These are phyloP conservation scores for Oryza brachyantha DNA, from an alignment of 176 grass and related monocot genomes.

Conservation along the genomic window DNA sequence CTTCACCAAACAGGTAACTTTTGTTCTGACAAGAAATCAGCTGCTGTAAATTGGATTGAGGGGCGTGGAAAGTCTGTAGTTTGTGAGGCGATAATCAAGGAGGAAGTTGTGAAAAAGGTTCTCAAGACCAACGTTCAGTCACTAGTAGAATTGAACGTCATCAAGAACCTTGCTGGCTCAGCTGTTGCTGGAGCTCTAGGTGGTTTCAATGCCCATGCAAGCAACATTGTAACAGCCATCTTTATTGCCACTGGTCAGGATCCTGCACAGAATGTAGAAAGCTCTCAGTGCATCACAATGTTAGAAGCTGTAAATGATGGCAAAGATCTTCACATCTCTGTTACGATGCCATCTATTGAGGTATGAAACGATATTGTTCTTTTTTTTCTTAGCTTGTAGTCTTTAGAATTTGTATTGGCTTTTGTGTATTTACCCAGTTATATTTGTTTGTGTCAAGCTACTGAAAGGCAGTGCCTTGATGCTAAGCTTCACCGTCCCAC, in stretches of 20 bases:
- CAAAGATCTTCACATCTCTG: slow-evolving; percentile 88
- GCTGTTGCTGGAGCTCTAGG: slow-evolving; percentile 92
- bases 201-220: slow-evolving; percentile 95
- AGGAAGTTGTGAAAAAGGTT: slow-evolving; percentile 83
- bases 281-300: slow-evolving; percentile 96
- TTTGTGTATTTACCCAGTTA: not conserved
- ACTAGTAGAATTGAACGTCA: slow-evolving; percentile 81
- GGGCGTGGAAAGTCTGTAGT: slow-evolving; percentile 90
- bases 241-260: slow-evolving; percentile 98
- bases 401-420: slow-evolving; percentile 13
- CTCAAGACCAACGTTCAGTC: slow-evolving; percentile 84
- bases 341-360: slow-evolving; percentile 98
- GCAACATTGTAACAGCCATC: slow-evolving; percentile 86
- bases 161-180: slow-evolving; percentile 95
- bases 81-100: slow-evolving; percentile 90
- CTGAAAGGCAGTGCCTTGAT: not conserved
- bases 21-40: slow-evolving; percentile 94
- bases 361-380: slow-evolving; percentile 35
- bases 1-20: slow-evolving; percentile 65
- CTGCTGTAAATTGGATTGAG: slow-evolving; percentile 96
- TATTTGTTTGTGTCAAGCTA: not conserved
- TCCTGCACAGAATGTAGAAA: slow-evolving; percentile 95
- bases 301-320: slow-evolving; percentile 85
- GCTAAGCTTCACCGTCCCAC: not conserved
- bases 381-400: not conserved